Evolutionary conservation across 2,329 filamentous ascomycete genomes (phyloP).

Genomic region (Fusarium piperis): DNA sequence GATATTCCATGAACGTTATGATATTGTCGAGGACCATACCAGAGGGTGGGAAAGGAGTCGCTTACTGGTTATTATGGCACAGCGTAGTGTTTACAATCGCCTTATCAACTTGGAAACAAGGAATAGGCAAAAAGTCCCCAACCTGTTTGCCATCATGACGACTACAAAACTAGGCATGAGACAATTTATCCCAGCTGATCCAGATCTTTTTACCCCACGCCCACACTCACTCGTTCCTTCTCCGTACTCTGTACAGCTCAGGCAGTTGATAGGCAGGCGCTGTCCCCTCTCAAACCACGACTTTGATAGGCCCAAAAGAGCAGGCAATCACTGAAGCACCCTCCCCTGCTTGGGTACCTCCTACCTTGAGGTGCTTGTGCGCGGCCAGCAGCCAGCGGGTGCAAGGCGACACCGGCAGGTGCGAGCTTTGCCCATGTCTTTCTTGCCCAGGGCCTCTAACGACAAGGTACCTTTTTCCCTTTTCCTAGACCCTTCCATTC

Average conservation of each 20-base stretch:
- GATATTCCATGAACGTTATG: not conserved
- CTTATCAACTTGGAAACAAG: not conserved
- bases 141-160: not conserved
- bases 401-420: conserved; percentile 21
- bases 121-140: not conserved
- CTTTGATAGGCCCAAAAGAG: conserved; percentile 14
- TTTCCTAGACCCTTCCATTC: conserved; percentile 16
- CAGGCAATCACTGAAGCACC: not conserved
- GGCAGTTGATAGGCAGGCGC: conserved; percentile 1
- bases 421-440: conserved; percentile 24
- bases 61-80: not conserved
- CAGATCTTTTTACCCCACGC: not conserved
- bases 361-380: not conserved
- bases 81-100: not conserved
- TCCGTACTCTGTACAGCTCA: not conserved
- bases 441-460: conserved; percentile 18
- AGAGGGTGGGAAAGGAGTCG: not conserved
- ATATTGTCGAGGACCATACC: not conserved
- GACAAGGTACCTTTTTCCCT: conserved; percentile 12
- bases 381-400: conserved; percentile 26
- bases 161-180: not conserved
- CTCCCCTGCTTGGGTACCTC: not conserved
- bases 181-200: not conserved
- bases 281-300: not conserved
- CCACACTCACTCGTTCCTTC: not conserved